Evolutionary conservation across 371 early-diverging fungal genomes (phyloP).

Genomic region (Mucor lusitanicus): DNA sequence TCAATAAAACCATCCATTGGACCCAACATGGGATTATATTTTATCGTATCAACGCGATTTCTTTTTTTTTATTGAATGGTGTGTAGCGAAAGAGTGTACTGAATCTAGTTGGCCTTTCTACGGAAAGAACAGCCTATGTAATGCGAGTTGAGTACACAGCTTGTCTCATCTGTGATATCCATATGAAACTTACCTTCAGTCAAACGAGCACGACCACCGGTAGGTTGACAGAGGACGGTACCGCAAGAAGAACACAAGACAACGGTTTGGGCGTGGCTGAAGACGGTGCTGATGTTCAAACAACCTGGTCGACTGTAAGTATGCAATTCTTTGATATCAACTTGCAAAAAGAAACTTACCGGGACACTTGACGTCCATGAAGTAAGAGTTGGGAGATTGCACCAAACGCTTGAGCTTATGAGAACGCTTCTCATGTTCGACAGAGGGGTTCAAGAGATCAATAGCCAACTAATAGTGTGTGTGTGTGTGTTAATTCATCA

Average conservation of each 20-base stretch:
- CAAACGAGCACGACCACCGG: constrained; percentile 98
- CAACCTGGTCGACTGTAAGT: constrained; percentile 65
- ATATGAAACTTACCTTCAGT: constrained; percentile 74
- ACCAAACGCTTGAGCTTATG: constrained; percentile 99
- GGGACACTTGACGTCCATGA: constrained; percentile 99
- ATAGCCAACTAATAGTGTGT: constrained; percentile 80
- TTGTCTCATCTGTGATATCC: neutral
- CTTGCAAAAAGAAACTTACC: constrained; percentile 52
- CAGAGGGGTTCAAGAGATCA: constrained; percentile 98
- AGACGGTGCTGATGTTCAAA: constrained; percentile 96
- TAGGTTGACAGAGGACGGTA: constrained; percentile 97
- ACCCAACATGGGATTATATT: neutral
- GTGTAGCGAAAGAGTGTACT: neutral
- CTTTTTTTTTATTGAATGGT: neutral
- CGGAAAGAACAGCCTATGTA: constrained; percentile 47
- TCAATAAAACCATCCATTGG: neutral
- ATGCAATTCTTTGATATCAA: neutral
- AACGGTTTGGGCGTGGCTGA: constrained; percentile 99
- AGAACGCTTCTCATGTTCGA: constrained; percentile 88
- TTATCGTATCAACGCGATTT: constrained; percentile 2
- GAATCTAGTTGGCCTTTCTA: constrained; percentile 45
- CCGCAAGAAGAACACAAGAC: constrained; percentile 96
- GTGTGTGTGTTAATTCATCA: neutral
- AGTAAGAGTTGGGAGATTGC: constrained; percentile 99
- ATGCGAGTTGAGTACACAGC: constrained; percentile 21